Evolutionary conservation across 1,139 yeast genomes (phyloP).

Genomic region (Trichomonascaceae sp.): DNA sequence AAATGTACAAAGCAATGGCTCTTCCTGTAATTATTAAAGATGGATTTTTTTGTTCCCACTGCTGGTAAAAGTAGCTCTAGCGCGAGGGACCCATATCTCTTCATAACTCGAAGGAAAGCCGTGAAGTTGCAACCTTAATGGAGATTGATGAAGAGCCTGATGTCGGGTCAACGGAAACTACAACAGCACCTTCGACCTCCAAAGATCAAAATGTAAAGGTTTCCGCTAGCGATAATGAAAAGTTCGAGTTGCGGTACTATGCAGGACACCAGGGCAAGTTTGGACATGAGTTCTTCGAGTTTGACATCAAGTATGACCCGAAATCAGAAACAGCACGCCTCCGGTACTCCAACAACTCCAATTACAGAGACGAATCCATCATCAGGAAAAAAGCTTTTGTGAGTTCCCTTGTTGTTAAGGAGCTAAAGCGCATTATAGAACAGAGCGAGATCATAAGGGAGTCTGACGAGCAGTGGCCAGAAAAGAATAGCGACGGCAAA

Average conservation of each 20-base stretch:
- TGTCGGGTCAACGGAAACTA: too few species aligned
- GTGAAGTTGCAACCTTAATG: constrained; percentile 1
- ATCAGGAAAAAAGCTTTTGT: constrained; percentile 30
- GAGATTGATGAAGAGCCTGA: constrained; percentile 7
- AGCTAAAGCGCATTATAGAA: constrained; percentile 25
- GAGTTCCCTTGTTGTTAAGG: constrained; percentile 26
- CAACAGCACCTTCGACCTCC: too few species aligned
- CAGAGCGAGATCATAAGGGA: constrained; percentile 32
- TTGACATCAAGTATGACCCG: constrained; percentile 26
- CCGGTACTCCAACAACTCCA: constrained; percentile 35
- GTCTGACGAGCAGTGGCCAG: constrained; percentile 32
- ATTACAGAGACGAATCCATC: constrained; percentile 32
- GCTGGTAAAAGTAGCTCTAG: too few species aligned
- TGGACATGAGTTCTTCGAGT: constrained; percentile 37
- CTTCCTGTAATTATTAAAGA: too few species aligned
- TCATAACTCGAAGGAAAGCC: neutral
- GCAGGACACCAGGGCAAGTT: constrained; percentile 33
- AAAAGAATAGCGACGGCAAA: constrained; percentile 29
- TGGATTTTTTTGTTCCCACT: too few species aligned
- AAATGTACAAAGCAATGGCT: too few species aligned
- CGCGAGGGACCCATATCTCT: too few species aligned
- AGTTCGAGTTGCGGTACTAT: constrained; percentile 30
- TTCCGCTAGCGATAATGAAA: too few species aligned
- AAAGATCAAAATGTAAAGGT: too few species aligned
- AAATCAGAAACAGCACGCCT: constrained; percentile 26